Percentiles rank a stretch among this genome's conserved stretches.
phyloP scores from a whole-genome alignment of 331 rosid species.

The Malus hybrid region DNA sequence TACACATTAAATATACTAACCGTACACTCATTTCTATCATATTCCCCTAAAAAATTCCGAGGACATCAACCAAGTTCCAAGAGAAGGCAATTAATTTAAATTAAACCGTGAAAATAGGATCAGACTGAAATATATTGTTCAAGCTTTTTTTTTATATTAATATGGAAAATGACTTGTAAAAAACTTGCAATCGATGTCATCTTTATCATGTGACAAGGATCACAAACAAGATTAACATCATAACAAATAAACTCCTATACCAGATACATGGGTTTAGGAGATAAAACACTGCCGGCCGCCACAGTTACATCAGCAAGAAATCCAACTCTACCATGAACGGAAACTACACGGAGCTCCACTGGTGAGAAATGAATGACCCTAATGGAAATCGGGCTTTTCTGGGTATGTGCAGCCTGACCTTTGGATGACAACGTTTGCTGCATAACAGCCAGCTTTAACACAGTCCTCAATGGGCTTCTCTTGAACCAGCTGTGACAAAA shows the following conservation, averaged over 20 bases:
- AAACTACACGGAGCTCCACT: neutral
- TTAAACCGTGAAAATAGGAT: neutral
- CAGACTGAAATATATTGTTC: neutral
- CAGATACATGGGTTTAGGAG: neutral
- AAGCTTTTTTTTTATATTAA: neutral
- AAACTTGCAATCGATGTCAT: neutral
- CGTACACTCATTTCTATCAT: too few relatives aligned
- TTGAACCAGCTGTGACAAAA: conserved; percentile 70
- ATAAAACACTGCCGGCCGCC: neutral
- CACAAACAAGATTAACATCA: neutral
- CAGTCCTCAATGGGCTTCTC: conserved; percentile 75
- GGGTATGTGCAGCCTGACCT: conserved; percentile 96
- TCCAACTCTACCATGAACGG: neutral
- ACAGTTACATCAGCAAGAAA: neutral
- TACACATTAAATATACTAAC: too few relatives aligned
- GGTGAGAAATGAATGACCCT: conserved; percentile 7
- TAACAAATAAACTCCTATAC: neutral
- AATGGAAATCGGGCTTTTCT: conserved; percentile 74
- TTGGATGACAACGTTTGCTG: conserved; percentile 78
- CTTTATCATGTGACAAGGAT: neutral
- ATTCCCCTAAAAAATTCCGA: neutral
- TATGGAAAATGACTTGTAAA: neutral
- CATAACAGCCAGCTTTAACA: conserved; percentile 82
- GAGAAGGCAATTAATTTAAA: neutral
- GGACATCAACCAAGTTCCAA: neutral